Evolutionary conservation across 2,329 filamentous ascomycete species (phyloP), one percentile per base, ranked within the genome.

Genomic region (Aspergillus ochraceus): DNA sequence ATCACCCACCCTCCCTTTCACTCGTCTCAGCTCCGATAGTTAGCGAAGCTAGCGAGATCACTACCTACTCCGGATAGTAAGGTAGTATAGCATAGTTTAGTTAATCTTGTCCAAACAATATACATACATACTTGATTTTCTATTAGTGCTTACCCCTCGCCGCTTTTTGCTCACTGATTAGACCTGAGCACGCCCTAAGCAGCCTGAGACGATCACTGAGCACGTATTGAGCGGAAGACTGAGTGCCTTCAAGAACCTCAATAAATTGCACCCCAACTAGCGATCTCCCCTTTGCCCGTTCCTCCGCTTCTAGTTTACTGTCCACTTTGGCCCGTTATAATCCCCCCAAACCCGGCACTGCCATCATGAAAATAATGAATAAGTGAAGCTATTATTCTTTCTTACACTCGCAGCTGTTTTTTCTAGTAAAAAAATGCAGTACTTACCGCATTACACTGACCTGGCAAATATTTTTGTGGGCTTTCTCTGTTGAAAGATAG

Each of bases 101-200:
- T 29, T 29, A 8, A 29, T 29, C 26, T 29, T 29, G 26, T 4
- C 26, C 8, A 29, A 9, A 29, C 24, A 24, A 24, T 24, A 24
- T 1, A 24, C 24, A 24, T 24, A 3, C 5, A 5, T 24, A 24
- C 24, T 24, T 24, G 24, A 24, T 24, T 24, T 47, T 47, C 45
- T 47, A 47, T 60, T 60, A 56, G 58, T 60, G 57, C 57, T 59
- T 52, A 55, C 45, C 52, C 57, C 30, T 59, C 17, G 57, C 57
- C 47, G 52, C 57, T 60, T 60, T 60, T 60, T 56, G 30, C 58
- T 60, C 49, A 53, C n/a, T n/a, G n/a, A n/a, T n/a, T n/a, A n/a
- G n/a, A n/a, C n/a, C 53, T 53, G 54, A 60, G 53, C 56, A 57
- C 42, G 58, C 49, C 10, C 54, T 57, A 49, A 57, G 53, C 49